Conservation (phyloP, 2,329 filamentous ascomycete genomes). For the Ploettnerulaceae sp. region DNA sequence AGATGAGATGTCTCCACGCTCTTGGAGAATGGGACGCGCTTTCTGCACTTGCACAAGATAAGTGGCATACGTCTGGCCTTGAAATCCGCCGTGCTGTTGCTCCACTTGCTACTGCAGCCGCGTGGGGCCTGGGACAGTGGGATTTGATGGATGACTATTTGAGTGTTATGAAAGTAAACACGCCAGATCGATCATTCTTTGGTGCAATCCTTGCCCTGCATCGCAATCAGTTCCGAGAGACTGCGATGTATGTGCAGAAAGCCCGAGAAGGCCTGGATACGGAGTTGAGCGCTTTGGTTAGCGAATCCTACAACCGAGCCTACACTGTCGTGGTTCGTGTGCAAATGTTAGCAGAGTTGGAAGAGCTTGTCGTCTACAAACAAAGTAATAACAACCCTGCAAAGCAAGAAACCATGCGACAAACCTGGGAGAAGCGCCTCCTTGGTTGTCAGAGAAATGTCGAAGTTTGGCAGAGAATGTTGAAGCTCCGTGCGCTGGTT, state of each 20-base stretch:
- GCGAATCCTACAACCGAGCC: constrained; percentile 95
- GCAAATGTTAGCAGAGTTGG: constrained; percentile 97
- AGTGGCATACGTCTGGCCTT: constrained; percentile 83
- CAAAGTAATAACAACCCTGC: constrained; percentile 73
- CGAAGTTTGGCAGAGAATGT: constrained; percentile 97
- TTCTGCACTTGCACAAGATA: constrained; percentile 81
- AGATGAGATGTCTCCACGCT: constrained; percentile 97
- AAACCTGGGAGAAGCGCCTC: constrained; percentile 92
- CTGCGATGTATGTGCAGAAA: constrained; percentile 82
- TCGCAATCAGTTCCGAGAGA: constrained; percentile 90
- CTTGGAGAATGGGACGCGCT: constrained; percentile 96
- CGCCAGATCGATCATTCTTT: constrained; percentile 95
- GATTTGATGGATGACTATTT: constrained; percentile 98
- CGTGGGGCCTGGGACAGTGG: constrained; percentile 96
- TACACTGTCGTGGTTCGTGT: constrained; percentile 98
- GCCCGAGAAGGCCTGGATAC: constrained; percentile 92
- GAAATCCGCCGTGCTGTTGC: constrained; percentile 90
- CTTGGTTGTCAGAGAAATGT: constrained; percentile 95
- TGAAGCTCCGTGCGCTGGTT: constrained; percentile 88
- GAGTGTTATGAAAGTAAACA: constrained; percentile 87
- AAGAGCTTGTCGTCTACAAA: constrained; percentile 98
- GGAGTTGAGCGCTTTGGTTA: constrained; percentile 91
- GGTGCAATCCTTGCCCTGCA: constrained; percentile 93
- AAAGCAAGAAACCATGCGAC: constrained; percentile 85
- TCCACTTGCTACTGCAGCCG: constrained; percentile 87